A percentile compares a stretch with the other conserved stretches of the same genome.
phyloP scores from a whole-genome alignment of 805 yeast genomes.

The Ogataea minuta region DNA sequence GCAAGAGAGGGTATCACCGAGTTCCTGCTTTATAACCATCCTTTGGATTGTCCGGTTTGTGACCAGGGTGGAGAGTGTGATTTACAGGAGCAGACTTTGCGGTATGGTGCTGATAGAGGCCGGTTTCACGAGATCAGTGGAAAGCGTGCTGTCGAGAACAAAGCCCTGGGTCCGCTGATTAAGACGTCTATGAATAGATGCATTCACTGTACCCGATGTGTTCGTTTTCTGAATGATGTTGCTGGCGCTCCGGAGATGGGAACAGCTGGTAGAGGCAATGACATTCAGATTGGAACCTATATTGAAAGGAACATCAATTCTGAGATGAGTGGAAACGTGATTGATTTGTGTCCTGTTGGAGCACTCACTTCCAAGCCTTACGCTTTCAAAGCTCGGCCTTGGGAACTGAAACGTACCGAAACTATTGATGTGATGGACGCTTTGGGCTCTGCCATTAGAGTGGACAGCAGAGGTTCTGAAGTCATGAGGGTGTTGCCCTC shows the following conservation, averaged over 20 bases:
- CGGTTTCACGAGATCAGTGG: slow-evolving; percentile 79
- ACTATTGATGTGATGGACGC: slow-evolving; percentile 83
- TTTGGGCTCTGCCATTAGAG: slow-evolving; percentile 77
- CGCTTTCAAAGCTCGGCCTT: slow-evolving; percentile 89
- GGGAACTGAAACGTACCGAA: slow-evolving; percentile 90
- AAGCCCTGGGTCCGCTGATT: slow-evolving; percentile 84
- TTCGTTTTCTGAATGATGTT: slow-evolving; percentile 82
- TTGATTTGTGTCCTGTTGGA: slow-evolving; percentile 90
- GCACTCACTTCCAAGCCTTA: slow-evolving; percentile 88
- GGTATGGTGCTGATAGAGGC: slow-evolving; percentile 85
- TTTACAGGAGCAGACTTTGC: slow-evolving; percentile 79
- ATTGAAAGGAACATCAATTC: slow-evolving; percentile 80
- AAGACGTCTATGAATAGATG: slow-evolving; percentile 92
- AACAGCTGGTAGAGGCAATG: slow-evolving; percentile 86
- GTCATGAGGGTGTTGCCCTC: slow-evolving; percentile 87
- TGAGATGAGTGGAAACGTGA: slow-evolving; percentile 82
- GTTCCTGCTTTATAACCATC: slow-evolving; percentile 84
- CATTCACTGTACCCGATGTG: slow-evolving; percentile 90
- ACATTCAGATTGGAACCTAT: slow-evolving; percentile 88
- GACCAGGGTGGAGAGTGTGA: slow-evolving; percentile 97
- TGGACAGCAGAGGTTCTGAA: slow-evolving; percentile 83
- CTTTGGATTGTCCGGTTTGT: slow-evolving; percentile 88
- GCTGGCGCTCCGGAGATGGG: slow-evolving; percentile 94
- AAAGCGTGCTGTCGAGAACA: slow-evolving; percentile 87
- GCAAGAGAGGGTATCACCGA: slow-evolving; percentile 91